A percentile compares a stretch with the other conserved stretches of the same genome.
phyloP scores from a whole-genome alignment of 306 rosid species.

The Prunus fruticosa region DNA sequence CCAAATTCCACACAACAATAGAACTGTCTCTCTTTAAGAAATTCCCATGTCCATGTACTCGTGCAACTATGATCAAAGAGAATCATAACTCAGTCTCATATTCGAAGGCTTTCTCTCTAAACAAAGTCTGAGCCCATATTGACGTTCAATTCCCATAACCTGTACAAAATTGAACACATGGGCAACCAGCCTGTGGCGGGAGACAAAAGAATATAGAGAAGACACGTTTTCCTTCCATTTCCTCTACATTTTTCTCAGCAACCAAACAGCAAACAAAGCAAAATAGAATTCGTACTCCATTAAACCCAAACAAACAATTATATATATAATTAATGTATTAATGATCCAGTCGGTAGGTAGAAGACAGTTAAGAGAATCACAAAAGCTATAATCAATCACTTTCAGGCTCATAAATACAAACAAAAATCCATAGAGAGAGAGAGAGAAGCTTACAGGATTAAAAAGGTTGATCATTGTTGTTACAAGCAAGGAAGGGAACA shows the following conservation, averaged over 20 bases:
- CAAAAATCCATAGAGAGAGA: background rate
- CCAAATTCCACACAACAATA: background rate
- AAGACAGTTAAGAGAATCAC: background rate
- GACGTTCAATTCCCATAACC: background rate
- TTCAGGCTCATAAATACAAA: background rate
- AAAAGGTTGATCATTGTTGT: background rate
- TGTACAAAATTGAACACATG: background rate
- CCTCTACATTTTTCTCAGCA: background rate
- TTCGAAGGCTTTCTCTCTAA: background rate
- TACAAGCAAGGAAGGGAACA: background rate
- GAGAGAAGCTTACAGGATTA: background rate
- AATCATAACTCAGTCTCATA: background rate
- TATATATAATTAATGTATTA: background rate
- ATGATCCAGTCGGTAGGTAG: background rate
- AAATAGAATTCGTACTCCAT: background rate
- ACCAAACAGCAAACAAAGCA: background rate
- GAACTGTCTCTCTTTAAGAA: background rate
- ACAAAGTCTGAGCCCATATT: background rate
- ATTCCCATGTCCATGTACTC: background rate
- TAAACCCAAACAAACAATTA: background rate
- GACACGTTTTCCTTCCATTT: background rate
- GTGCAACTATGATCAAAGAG: background rate
- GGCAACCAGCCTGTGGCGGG: background rate
- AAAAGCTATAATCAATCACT: no score
- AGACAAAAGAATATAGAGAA: background rate